These are phyloP conservation scores for Metschnikowia sp. DNA, from an alignment of 805 yeast genomes.

Conservation along the genomic window DNA sequence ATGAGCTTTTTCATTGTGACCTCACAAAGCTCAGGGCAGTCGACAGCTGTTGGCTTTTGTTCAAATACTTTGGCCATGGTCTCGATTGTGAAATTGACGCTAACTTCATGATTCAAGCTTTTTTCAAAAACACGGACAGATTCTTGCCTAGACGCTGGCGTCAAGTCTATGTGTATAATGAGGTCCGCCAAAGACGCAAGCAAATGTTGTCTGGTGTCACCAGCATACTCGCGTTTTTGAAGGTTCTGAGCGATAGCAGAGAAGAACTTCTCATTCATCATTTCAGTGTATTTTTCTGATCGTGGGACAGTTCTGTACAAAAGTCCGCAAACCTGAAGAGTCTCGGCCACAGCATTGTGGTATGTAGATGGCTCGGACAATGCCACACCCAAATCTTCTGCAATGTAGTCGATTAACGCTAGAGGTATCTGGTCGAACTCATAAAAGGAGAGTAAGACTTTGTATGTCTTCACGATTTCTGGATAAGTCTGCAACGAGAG, in stretches of 20 bases:
- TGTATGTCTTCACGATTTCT: constrained; percentile 28
- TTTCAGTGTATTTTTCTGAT: not conserved
- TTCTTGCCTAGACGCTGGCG: constrained; percentile 7
- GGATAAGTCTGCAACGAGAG: constrained; percentile 23
- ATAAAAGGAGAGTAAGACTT: constrained; percentile 21
- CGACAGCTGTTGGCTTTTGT: constrained; percentile 13
- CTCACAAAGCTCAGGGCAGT: constrained; percentile 14
- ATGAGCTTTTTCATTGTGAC: constrained; percentile 20
- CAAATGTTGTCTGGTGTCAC: constrained; percentile 28
- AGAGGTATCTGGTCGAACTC: constrained; percentile 16
- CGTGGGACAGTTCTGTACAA: constrained; percentile 14
- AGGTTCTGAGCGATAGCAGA: constrained; percentile 15
- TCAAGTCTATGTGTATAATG: constrained; percentile 10
- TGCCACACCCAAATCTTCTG: constrained; percentile 22
- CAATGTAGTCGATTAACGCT: constrained; percentile 20
- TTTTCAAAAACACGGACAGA: constrained; percentile 19
- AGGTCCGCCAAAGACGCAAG: constrained; percentile 25
- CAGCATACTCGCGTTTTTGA: constrained; percentile 23
- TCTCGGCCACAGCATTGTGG: constrained; percentile 27
- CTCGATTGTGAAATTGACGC: constrained; percentile 26
- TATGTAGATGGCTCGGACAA: constrained; percentile 25
- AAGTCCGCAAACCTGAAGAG: constrained; percentile 21
- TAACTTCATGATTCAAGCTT: constrained; percentile 25
- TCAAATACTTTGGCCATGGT: constrained; percentile 19
- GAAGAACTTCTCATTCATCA: constrained; percentile 16